phyloP scores from a whole-genome alignment of 1,284 basidiomycete species.

The Athelia sp. region DNA sequence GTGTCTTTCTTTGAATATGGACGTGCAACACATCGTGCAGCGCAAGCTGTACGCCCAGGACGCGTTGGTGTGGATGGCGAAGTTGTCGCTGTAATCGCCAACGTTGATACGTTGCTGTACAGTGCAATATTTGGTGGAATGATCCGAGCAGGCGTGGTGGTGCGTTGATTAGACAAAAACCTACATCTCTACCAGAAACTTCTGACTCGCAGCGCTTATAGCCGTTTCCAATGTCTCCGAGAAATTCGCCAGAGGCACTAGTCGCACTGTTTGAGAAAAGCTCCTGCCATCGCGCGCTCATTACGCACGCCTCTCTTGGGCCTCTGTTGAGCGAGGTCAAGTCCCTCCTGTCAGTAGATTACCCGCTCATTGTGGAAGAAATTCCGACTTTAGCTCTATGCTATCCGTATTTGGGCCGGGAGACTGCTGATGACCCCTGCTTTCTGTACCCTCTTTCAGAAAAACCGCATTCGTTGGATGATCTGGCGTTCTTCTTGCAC shows the following conservation, averaged over 20 bases:
- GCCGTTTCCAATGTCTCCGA: constrained; percentile 29
- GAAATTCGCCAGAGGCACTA: constrained; percentile 21
- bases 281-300: constrained; percentile 17
- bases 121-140: constrained; percentile 24
- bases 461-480: constrained; percentile 2
- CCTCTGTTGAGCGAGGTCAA: constrained; percentile 13
- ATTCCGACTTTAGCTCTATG: constrained; percentile 16
- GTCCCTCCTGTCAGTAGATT: constrained; percentile 8
- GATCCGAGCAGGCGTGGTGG: constrained; percentile 23
- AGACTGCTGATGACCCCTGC: constrained; percentile 16
- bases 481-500: constrained; percentile 15
- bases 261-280: constrained; percentile 18
- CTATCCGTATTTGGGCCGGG: constrained; percentile 25
- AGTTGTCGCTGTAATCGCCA: constrained; percentile 25
- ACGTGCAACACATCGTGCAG: constrained; percentile 25
- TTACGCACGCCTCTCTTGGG: constrained; percentile 15
- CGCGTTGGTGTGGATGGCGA: constrained; percentile 18
- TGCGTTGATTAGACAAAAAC: constrained; percentile 5
- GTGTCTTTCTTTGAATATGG: constrained; percentile 17
- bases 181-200: background rate
- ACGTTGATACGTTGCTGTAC: constrained; percentile 26
- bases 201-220: constrained; percentile 8
- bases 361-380: constrained; percentile 15
- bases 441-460: constrained; percentile 13
- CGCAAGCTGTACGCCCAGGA: constrained; percentile 22